These are phyloP conservation scores for Ustilago esculenta DNA, from an alignment of 1,284 basidiomycete species.

Conservation along the genomic window DNA sequence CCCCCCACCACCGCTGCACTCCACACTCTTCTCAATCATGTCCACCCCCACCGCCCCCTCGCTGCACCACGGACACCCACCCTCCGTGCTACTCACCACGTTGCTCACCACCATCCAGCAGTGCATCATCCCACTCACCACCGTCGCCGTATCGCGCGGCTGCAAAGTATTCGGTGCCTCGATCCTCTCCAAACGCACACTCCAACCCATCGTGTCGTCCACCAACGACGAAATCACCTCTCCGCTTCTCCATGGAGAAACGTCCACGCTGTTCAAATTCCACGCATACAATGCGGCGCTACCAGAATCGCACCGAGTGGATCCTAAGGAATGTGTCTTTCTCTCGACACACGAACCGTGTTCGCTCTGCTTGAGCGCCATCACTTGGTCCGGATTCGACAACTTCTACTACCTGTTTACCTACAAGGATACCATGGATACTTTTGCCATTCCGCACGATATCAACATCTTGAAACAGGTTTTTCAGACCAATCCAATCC, in stretches of 20 bases:
- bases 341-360: slow-evolving; percentile 31
- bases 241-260: slow-evolving; percentile 21
- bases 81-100: background rate
- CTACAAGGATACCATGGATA: slow-evolving; percentile 13
- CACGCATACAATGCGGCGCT: background rate
- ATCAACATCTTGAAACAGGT: slow-evolving; percentile 23
- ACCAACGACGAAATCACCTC: slow-evolving; percentile 38
- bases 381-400: slow-evolving; percentile 32
- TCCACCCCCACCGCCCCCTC: background rate
- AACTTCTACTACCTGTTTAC: slow-evolving; percentile 35
- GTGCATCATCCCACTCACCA: slow-evolving; percentile 26
- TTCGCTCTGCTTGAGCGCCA: slow-evolving; percentile 20
- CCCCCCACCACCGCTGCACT: background rate
- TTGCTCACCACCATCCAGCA: slow-evolving; percentile 8
- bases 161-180: slow-evolving; percentile 41
- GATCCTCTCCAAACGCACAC: slow-evolving; percentile 17
- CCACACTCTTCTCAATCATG: background rate
- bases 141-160: slow-evolving; percentile 1
- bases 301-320: fast-evolving
- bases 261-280: slow-evolving; percentile 13
- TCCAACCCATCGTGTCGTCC: background rate
- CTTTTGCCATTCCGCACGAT: slow-evolving; percentile 24
- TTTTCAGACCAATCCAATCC: slow-evolving; percentile 3
- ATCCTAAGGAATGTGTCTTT: slow-evolving; percentile 20
- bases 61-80: background rate